A percentile compares a stretch with the other conserved stretches of the same genome.
These are phyloP conservation scores for Penicillium capsulatum DNA, from an alignment of 2,329 filamentous ascomycete species.

Conservation along the genomic window DNA sequence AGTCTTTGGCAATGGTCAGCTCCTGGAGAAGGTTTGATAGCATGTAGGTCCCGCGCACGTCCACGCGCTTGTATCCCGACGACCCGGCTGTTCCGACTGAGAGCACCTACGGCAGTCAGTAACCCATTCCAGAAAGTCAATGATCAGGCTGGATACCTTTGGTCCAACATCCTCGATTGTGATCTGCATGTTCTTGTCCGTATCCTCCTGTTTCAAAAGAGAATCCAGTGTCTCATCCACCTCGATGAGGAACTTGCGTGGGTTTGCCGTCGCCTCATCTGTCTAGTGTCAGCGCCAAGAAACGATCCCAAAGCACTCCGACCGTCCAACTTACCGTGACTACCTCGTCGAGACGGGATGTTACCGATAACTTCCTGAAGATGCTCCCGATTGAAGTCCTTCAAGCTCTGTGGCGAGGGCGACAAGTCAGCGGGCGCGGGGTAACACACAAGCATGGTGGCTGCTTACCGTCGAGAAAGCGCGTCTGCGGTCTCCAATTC, in stretches of 20 bases:
- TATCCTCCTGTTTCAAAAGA: conserved; percentile 81
- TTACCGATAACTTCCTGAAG: conserved; percentile 34
- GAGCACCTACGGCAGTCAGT: conserved; percentile 56
- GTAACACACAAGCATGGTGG: conserved; percentile 11
- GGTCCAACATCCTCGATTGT: conserved; percentile 94
- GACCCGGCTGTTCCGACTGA: conserved; percentile 80
- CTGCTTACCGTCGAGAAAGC: conserved; percentile 54
- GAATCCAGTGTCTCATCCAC: conserved; percentile 78
- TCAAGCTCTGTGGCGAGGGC: conserved; percentile 30
- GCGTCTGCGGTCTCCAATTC: conserved; percentile 46
- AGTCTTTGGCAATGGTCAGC: conserved; percentile 85
- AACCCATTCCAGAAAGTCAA: background rate
- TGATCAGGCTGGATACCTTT: conserved; percentile 55
- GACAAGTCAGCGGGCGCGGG: conserved; percentile 14
- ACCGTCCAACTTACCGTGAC: conserved; percentile 38
- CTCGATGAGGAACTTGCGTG: conserved; percentile 78
- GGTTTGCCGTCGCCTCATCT: conserved; percentile 69
- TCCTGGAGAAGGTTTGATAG: conserved; percentile 95
- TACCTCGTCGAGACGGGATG: conserved; percentile 38
- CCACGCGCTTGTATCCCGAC: conserved; percentile 79
- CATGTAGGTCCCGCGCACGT: conserved; percentile 95
- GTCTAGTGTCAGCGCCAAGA: conserved; percentile 15
- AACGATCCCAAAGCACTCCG: no score
- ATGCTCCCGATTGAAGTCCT: conserved; percentile 35
- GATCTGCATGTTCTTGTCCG: conserved; percentile 91